Evolutionary conservation across 139 green algal genomes (phyloP), one percentile per base, ranked within the genome.

Genomic region (Micractinium sp.): DNA sequence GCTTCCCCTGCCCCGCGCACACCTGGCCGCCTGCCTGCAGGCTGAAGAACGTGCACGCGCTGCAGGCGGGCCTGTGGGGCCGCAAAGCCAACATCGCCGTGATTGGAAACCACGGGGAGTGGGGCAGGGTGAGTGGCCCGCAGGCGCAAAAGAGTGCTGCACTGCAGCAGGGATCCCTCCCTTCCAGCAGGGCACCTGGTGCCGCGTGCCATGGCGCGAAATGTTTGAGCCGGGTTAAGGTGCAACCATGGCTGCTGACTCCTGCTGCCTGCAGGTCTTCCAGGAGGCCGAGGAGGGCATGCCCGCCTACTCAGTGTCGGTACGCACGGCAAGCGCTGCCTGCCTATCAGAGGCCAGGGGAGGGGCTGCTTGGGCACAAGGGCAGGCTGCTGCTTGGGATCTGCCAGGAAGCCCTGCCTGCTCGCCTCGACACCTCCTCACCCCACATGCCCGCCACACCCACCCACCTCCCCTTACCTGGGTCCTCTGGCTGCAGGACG

Each of bases 31-130:
- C 47, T 9, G 47, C 47, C 39, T 63, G 35, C 69, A 88, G 84
- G 47, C 53, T 91, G 25, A 41, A n/a, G 47, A 71, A 56, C 63
- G 88, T 91, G 35, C 67, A 89, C 35, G 33, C 33, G 23, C 22
- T 91, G 18, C 74, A 89, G 9, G 88, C 81, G 5, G 88, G 88
- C 22, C 82, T 91, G 22, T 91, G 88, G 88, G 69, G 82, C 56
- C 47, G 69, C 25, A 82, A 27, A 41, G 66, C 81, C 16, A 85
- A 85, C 61, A 85, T 91, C 60, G 47, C 38, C 20, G 81, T 56
- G 23, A 29, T 56, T 27, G 81, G 33, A 22, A 35, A 79, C 81
- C 63, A 89, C 25, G 82, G 82, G 14, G 53, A 85, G 19, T 91
- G 88, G 88, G 88, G 88, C 81, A 73, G 81, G 78, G 76, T 31